Evolutionary conservation across 2,329 filamentous ascomycete genomes (phyloP).

Genomic region (Fusarium torulosum): DNA sequence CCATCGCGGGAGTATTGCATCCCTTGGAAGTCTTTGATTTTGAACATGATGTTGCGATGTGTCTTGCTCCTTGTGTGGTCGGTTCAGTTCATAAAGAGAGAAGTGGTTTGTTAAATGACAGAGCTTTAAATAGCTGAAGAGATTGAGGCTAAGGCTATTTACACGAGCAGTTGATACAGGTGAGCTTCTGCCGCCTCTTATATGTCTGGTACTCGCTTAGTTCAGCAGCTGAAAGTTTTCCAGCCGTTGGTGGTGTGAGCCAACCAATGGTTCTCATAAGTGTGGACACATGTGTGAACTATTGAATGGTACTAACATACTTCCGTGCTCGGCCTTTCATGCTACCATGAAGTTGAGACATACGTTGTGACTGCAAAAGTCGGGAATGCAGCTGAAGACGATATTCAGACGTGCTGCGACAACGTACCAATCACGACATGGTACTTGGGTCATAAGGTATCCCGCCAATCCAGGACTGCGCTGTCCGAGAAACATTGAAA

Average conservation of each 20-base stretch:
- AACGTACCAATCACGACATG: not conserved
- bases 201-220: not conserved
- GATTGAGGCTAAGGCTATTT: too few relatives aligned
- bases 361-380: slow-evolving; percentile 9
- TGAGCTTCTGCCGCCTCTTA: not conserved
- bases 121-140: not conserved
- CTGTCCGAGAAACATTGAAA: too few relatives aligned
- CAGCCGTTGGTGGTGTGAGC: too few relatives aligned
- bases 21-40: slow-evolving; percentile 39
- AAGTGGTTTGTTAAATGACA: not conserved
- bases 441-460: not conserved
- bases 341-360: slow-evolving; percentile 2
- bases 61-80: not conserved
- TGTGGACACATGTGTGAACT: not conserved
- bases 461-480: not conserved
- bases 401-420: too few relatives aligned
- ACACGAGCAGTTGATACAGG: too few relatives aligned
- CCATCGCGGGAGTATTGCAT: slow-evolving; percentile 45
- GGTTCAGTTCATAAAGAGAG: not conserved
- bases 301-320: not conserved
- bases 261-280: not conserved
- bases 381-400: not conserved
- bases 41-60: slow-evolving; percentile 26
- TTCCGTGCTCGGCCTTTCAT: not conserved
- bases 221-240: not conserved